These are phyloP conservation scores for Fusarium tupiense DNA, from an alignment of 2,329 filamentous ascomycete species.

Conservation along the genomic window DNA sequence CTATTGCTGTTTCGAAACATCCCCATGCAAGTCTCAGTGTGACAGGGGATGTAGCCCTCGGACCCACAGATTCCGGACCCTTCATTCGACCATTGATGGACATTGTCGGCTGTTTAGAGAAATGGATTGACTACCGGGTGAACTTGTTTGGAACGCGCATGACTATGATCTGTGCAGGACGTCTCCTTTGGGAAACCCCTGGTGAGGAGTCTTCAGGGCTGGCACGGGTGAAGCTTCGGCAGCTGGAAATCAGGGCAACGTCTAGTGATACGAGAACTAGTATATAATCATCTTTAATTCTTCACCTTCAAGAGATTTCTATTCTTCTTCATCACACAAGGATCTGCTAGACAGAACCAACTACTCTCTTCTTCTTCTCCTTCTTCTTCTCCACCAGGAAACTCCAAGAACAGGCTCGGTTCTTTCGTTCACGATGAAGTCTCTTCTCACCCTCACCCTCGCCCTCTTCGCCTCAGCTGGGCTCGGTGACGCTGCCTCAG, in stretches of 20 bases:
- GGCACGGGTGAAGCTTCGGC: neutral
- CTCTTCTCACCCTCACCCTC: constrained; percentile 13
- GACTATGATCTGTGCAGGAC: neutral
- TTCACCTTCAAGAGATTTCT: neutral
- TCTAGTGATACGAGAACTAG: neutral
- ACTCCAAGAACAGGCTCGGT: neutral
- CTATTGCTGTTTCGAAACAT: constrained; percentile 21
- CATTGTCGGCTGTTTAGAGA: neutral
- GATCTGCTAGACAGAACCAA: constrained; percentile 22
- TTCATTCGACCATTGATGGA: constrained; percentile 1
- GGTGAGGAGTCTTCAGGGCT: neutral
- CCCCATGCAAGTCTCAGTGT: neutral
- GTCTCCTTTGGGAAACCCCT: neutral
- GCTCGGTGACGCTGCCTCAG: constrained; percentile 40
- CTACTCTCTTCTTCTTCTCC: neutral
- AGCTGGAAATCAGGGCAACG: neutral
- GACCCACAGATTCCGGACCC: constrained; percentile 16
- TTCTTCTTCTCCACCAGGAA: neutral
- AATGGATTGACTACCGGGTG: neutral
- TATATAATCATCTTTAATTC: neutral
- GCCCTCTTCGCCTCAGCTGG: constrained; percentile 18
- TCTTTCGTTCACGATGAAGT: constrained; percentile 2
- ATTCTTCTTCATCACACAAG: constrained; percentile 3
- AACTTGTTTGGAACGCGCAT: constrained; percentile 4
- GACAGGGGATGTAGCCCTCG: constrained; percentile 3